phyloP scores from a whole-genome alignment of 2,329 filamentous ascomycete species.

The Stylonectria norvegica region DNA sequence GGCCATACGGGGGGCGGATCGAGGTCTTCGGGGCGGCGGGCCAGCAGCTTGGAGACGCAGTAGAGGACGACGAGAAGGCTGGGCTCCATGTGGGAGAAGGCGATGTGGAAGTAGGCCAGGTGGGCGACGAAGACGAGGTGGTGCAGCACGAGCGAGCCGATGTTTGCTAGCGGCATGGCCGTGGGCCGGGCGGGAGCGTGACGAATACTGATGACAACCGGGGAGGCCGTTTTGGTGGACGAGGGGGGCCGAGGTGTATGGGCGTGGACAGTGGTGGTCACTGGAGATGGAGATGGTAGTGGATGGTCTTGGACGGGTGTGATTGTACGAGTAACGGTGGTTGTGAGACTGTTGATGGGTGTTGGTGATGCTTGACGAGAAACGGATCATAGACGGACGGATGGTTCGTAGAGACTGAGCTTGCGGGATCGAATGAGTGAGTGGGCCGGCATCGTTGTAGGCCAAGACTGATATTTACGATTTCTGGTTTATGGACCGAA shows the following conservation, averaged over 20 bases:
- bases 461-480: too few species aligned
- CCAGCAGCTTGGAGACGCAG: slow-evolving; percentile 46
- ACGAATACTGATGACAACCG: neutral
- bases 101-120: slow-evolving; percentile 51
- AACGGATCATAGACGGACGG: too few species aligned
- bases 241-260: slow-evolving; percentile 2
- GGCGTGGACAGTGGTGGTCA: too few species aligned
- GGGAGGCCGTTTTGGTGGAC: slow-evolving; percentile 3
- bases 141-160: slow-evolving; percentile 50
- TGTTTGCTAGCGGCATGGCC: slow-evolving; percentile 49
- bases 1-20: slow-evolving; percentile 37
- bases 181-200: neutral
- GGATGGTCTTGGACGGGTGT: too few species aligned
- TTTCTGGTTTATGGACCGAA: too few species aligned
- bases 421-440: too few species aligned
- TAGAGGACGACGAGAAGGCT: slow-evolving; percentile 46
- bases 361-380: too few species aligned
- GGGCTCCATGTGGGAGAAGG: slow-evolving; percentile 47
- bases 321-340: too few species aligned
- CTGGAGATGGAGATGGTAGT: too few species aligned
- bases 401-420: too few species aligned
- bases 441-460: too few species aligned
- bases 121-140: slow-evolving; percentile 53
- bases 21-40: slow-evolving; percentile 46
- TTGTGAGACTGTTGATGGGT: too few species aligned